Evolutionary conservation across 495 filamentous ascomycete genomes (phyloP).

Genomic region (Podospora pseudoanserina): DNA sequence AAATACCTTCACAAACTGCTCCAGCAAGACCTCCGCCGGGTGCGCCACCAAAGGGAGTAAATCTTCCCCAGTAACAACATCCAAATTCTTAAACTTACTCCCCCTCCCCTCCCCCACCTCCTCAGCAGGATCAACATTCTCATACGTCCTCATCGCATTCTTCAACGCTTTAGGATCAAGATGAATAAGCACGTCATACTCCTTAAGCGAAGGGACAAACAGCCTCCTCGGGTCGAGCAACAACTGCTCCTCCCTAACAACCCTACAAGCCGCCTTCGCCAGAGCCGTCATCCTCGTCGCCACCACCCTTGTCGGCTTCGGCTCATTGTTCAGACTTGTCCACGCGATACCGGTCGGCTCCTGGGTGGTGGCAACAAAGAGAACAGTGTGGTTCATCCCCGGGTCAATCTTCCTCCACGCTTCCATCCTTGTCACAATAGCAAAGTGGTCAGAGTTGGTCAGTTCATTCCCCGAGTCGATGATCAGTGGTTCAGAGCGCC

Average conservation of each 20-base stretch:
- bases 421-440: constrained; percentile 66
- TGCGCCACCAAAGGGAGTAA: constrained; percentile 45
- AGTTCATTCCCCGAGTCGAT: constrained; percentile 64
- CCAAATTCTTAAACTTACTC: constrained; percentile 70
- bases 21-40: constrained; percentile 50
- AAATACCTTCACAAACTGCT: constrained; percentile 59
- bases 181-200: constrained; percentile 83
- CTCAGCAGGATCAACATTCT: constrained; percentile 24
- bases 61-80: constrained; percentile 33
- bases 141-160: constrained; percentile 23
- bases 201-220: constrained; percentile 63
- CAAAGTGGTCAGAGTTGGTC: constrained; percentile 51
- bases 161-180: constrained; percentile 53
- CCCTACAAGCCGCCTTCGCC: constrained; percentile 64
- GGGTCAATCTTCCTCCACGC: constrained; percentile 85
- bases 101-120: constrained; percentile 18
- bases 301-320: constrained; percentile 68
- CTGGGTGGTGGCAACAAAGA: constrained; percentile 79
- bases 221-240: constrained; percentile 58
- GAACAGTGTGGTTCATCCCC: constrained; percentile 71
- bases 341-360: constrained; percentile 75
- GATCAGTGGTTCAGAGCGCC: constrained; percentile 76
- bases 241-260: constrained; percentile 54
- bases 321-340: constrained; percentile 56
- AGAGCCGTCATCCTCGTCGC: constrained; percentile 79